A percentile compares a stretch with the other conserved stretches of the same genome.
Conservation (phyloP, 192 early-diverging fungal species). For the Phlyctochytrium bullatum region DNA sequence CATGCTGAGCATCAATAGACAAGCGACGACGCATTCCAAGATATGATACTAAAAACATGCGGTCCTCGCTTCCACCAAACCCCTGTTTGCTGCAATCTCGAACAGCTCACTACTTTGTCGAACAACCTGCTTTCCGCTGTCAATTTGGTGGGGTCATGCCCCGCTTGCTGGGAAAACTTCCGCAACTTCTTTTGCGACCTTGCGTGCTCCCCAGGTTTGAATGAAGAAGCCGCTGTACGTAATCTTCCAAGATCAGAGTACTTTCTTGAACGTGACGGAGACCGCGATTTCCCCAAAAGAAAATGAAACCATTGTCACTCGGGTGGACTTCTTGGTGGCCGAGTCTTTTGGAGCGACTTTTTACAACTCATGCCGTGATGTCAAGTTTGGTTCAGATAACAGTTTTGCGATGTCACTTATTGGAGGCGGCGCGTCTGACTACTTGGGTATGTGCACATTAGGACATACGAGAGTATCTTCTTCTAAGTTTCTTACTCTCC, state of each 20-base stretch:
- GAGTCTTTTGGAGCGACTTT: not conserved
- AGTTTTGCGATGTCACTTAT: not conserved
- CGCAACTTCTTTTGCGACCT: not conserved
- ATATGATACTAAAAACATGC: not conserved
- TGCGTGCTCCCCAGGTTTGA: not conserved
- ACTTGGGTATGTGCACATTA: not conserved
- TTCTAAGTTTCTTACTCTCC: no score
- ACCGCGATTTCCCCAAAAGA: not conserved
- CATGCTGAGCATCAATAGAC: not conserved
- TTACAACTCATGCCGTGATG: not conserved
- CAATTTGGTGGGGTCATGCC: not conserved
- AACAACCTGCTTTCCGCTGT: not conserved
- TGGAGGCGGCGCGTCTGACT: not conserved
- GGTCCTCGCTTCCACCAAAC: not conserved
- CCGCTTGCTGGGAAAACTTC: not conserved
- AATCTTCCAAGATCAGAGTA: not conserved
- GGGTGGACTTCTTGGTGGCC: not conserved
- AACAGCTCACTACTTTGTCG: not conserved
- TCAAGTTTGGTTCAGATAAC: not conserved
- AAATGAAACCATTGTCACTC: not conserved
- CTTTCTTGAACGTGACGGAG: not conserved
- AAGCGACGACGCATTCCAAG: not conserved
- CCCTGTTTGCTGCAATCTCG: not conserved
- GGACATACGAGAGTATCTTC: not conserved
- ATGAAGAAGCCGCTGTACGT: no score